Percentiles rank a stretch among this genome's conserved stretches.
These are phyloP conservation scores for Coniferiporia weirii DNA, from an alignment of 1,284 basidiomycete species.

Conservation along the genomic window DNA sequence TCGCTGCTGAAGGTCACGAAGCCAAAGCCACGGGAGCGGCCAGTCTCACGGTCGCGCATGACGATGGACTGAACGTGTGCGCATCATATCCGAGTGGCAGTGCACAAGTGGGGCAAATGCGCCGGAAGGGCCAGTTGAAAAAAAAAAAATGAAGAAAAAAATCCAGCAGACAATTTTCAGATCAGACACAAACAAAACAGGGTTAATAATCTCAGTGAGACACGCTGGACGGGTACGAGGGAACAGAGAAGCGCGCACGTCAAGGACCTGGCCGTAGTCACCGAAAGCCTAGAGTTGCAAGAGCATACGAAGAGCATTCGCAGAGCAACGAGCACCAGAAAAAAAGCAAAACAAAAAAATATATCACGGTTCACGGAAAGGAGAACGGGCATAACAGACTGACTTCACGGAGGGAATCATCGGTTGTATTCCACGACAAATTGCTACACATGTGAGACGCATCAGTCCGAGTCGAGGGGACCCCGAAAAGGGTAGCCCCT, in stretches of 20 bases:
- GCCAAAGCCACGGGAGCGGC: conserved; percentile 93
- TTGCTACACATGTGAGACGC: conserved; percentile 55
- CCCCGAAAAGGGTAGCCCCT: conserved; percentile 35
- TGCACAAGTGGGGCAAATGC: neutral
- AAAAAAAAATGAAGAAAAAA: neutral
- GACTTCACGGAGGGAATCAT: conserved; percentile 82
- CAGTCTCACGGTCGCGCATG: conserved; percentile 97
- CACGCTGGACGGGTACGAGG: conserved; percentile 18
- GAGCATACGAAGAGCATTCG: neutral
- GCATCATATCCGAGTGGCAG: conserved; percentile 62
- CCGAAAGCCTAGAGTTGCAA: conserved; percentile 63
- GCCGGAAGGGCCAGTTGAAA: neutral
- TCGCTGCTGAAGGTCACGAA: conserved; percentile 76
- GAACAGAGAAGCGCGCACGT: conserved; percentile 58
- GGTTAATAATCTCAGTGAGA: conserved; percentile 17
- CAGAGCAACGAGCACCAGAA: neutral
- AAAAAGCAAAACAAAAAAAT: conserved; percentile 19
- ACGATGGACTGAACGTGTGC: conserved; percentile 68
- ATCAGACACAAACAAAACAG: neutral
- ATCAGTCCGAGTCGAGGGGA: conserved; percentile 48
- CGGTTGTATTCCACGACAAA: conserved; percentile 92
- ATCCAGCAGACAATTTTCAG: too few species aligned
- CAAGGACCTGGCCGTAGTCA: conserved; percentile 61
- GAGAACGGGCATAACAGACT: conserved; percentile 45
- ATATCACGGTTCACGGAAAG: conserved; percentile 30